Evolutionary conservation across 495 filamentous ascomycete genomes (phyloP).

Genomic region (Cenococcum geophilum): DNA sequence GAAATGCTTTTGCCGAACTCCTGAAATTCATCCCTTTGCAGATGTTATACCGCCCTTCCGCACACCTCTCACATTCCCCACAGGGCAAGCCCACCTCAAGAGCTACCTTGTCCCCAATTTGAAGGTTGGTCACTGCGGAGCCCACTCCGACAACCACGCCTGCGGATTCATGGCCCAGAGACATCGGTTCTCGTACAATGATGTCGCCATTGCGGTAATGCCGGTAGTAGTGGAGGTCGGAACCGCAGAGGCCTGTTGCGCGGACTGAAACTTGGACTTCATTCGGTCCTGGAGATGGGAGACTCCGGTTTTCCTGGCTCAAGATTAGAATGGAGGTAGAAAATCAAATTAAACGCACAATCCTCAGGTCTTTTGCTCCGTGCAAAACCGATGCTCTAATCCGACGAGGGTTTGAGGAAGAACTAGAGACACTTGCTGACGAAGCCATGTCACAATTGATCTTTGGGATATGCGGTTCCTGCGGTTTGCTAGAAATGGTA

Average conservation of each 20-base stretch:
- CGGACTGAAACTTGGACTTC: slow-evolving; percentile 55
- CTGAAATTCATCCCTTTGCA: slow-evolving; percentile 74
- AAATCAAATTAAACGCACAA: slow-evolving; percentile 28
- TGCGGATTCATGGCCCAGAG: slow-evolving; percentile 45
- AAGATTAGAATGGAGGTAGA: neutral
- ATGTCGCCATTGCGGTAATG: slow-evolving; percentile 65
- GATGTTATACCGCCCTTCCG: slow-evolving; percentile 73
- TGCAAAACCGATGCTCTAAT: slow-evolving; percentile 41
- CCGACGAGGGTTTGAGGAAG: slow-evolving; percentile 6
- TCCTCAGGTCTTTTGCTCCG: slow-evolving; percentile 40
- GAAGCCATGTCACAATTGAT: slow-evolving; percentile 9
- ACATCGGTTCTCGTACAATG: slow-evolving; percentile 55
- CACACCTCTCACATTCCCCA: slow-evolving; percentile 58
- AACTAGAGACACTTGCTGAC: neutral
- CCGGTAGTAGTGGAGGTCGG: slow-evolving; percentile 62
- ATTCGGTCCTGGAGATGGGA: slow-evolving; percentile 41
- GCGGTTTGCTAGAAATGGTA: no score
- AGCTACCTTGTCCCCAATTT: slow-evolving; percentile 66
- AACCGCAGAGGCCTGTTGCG: slow-evolving; percentile 60
- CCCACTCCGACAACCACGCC: slow-evolving; percentile 52
- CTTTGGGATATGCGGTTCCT: no score
- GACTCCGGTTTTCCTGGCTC: slow-evolving; percentile 44
- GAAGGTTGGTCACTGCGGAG: slow-evolving; percentile 41
- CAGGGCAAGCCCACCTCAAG: slow-evolving; percentile 83
- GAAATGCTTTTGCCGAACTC: slow-evolving; percentile 69